Evolutionary conservation across 2,329 filamentous ascomycete genomes (phyloP).

Genomic region (Aspergillus quadricinctus): DNA sequence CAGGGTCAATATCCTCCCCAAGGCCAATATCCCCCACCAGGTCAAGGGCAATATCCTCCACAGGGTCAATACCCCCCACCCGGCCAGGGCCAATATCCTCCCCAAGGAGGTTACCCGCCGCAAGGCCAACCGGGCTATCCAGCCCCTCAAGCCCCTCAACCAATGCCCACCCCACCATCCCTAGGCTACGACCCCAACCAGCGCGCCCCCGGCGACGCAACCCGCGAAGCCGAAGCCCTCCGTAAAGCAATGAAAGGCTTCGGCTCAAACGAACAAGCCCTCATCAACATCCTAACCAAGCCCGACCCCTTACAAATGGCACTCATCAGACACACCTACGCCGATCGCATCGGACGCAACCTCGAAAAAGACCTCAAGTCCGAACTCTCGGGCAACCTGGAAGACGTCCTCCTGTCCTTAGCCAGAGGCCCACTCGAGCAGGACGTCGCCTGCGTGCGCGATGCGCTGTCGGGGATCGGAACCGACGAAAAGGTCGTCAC

Average conservation of each 20-base stretch:
- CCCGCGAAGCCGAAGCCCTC: constrained; percentile 56
- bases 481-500: constrained; percentile 76
- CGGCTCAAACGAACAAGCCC: constrained; percentile 41
- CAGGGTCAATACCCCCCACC: constrained; percentile 6
- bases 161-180: constrained; percentile 55
- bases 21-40: constrained; percentile 2
- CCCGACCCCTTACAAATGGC: constrained; percentile 71
- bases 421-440: constrained; percentile 69
- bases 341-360: constrained; percentile 57
- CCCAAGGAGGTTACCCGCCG: not conserved
- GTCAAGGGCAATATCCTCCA: not conserved
- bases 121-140: not conserved
- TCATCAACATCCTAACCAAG: constrained; percentile 63
- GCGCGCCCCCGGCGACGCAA: constrained; percentile 61
- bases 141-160: not conserved
- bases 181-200: constrained; percentile 64
- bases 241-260: constrained; percentile 75
- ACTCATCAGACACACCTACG: constrained; percentile 59
- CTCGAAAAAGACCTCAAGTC: constrained; percentile 69
- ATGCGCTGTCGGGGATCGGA: constrained; percentile 54
- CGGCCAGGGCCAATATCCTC: constrained; percentile 3
- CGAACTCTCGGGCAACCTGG: constrained; percentile 70
- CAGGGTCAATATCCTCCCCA: not conserved
- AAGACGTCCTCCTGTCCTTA: constrained; percentile 63
- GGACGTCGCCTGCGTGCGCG: constrained; percentile 63